Evolutionary conservation across 768 basidiomycete species (phyloP), one percentile per base, ranked within the genome.

Genomic region (Asterophora parasitica): DNA sequence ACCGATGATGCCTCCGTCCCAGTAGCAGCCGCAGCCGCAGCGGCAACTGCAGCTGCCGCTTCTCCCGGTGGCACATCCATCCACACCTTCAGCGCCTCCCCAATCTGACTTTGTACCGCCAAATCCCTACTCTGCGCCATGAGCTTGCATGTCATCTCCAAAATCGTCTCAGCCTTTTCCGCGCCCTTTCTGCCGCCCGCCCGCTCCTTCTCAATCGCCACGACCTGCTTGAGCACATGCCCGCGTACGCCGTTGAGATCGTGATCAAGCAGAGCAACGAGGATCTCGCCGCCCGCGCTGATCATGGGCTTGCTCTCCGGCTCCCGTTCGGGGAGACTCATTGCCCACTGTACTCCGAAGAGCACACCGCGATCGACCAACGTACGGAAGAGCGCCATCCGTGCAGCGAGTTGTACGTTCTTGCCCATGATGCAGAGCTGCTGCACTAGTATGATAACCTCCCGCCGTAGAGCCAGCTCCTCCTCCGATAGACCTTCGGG

Each of bases 371-470:
- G 80, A 52, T 96, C 92, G 42, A 94, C 82, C 17, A 98, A 77
- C 7, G 82, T 76, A 40, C 92, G 84, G 69, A 95, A 98, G 8
- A 98, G 78, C 2, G 80, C 71, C 63, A 94, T 75, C 31, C 96
- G 87, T 12, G 86, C 79, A 12, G 88, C 85, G 13, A 96, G 75
- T 62, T 97, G 95, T 7, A 97, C 86, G 61, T 92, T 93, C 76
- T 98, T 99, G 50, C 90, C 93, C 89, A 99, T 94, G 48, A 85
- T 76, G 59, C 90, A 89, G 7, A 97, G 79, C 55, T 97, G 92
- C 58, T 96, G 92, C 38, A 99, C 74, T 53, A 99, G 83, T 36
- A 86, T 68, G 39, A 98, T 78, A 20, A 93, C 87, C 57, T 94
- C 88, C 28, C 81, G 78, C 52, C 84, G 80, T 30, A 79, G 74